Conservation (phyloP, 352 stramenopile genomes). For the Phytophthora cactorum region DNA sequence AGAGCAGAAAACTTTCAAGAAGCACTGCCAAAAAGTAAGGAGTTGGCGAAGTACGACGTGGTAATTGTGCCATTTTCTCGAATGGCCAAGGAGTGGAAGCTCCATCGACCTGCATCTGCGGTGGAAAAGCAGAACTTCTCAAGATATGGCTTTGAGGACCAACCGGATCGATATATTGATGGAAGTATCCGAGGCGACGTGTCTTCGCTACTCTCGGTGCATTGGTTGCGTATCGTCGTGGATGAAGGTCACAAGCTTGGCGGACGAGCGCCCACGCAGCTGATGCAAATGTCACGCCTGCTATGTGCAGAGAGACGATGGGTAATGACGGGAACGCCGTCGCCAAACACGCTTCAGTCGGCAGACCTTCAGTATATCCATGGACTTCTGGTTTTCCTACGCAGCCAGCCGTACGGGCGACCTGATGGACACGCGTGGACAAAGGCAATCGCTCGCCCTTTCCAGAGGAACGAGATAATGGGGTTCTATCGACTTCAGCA, state of each 20-base stretch:
- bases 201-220: slow-evolving; percentile 55
- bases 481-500: slow-evolving; percentile 75
- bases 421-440: slow-evolving; percentile 66
- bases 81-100: slow-evolving; percentile 66
- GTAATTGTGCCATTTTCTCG: slow-evolving; percentile 75
- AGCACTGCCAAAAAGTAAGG: slow-evolving; percentile 32
- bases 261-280: slow-evolving; percentile 48
- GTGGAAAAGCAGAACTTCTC: slow-evolving; percentile 47
- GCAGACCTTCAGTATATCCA: slow-evolving; percentile 89
- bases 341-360: slow-evolving; percentile 83
- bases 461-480: slow-evolving; percentile 53
- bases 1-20: slow-evolving; percentile 18
- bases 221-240: slow-evolving; percentile 92
- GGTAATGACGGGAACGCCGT: slow-evolving; percentile 98
- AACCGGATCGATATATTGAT: slow-evolving; percentile 51
- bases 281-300: slow-evolving; percentile 86
- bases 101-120: slow-evolving; percentile 49
- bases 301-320: slow-evolving; percentile 88
- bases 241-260: slow-evolving; percentile 95
- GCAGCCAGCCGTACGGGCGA: slow-evolving; percentile 83
- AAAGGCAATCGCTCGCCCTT: slow-evolving; percentile 73
- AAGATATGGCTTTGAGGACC: slow-evolving; percentile 64
- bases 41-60: slow-evolving; percentile 62
- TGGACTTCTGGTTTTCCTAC: slow-evolving; percentile 89
- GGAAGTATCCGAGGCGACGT: slow-evolving; percentile 45